Evolutionary conservation across 2,329 filamentous ascomycete genomes (phyloP).

Genomic region (Cladosporium velox): DNA sequence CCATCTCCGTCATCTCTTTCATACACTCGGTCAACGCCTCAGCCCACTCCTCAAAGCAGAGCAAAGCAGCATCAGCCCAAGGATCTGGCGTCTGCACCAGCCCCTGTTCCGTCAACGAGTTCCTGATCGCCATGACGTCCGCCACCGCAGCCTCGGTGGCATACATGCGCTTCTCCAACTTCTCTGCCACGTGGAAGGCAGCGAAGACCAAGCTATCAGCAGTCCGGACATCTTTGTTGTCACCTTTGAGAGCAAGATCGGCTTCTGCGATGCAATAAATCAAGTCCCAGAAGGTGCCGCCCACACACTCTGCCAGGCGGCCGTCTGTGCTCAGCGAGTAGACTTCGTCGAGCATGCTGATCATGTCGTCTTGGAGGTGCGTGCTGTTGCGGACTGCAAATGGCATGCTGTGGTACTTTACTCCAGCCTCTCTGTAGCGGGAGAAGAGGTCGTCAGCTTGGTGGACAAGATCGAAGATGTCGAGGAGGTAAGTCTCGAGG

Average conservation of each 20-base stretch:
- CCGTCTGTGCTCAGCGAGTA: not conserved
- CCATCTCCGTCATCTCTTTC: not conserved
- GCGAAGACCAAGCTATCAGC: not conserved
- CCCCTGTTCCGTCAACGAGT: not conserved
- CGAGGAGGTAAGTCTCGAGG: not conserved
- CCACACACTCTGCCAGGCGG: not conserved
- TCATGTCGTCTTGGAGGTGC: not conserved
- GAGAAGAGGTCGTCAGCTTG: not conserved
- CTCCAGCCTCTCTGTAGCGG: not conserved
- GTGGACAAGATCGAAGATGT: not conserved
- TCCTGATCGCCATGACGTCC: not conserved
- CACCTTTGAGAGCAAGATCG: not conserved
- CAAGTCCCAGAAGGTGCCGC: not conserved
- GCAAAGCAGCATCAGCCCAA: not conserved
- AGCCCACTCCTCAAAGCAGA: not conserved
- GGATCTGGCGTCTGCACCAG: not conserved
- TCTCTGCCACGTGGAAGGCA: not conserved
- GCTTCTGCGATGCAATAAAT: not conserved
- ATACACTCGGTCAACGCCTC: not conserved
- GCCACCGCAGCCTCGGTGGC: conserved; percentile 1
- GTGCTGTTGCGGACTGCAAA: not conserved
- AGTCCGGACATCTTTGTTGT: not conserved
- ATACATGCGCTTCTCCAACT: not conserved
- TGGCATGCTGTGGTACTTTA: not conserved
- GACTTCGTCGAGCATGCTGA: not conserved